Evolutionary conservation across 83 land plant species (phyloP), one percentile per base, ranked within the genome.

Genomic region (Diphasiastrum complanatum): DNA sequence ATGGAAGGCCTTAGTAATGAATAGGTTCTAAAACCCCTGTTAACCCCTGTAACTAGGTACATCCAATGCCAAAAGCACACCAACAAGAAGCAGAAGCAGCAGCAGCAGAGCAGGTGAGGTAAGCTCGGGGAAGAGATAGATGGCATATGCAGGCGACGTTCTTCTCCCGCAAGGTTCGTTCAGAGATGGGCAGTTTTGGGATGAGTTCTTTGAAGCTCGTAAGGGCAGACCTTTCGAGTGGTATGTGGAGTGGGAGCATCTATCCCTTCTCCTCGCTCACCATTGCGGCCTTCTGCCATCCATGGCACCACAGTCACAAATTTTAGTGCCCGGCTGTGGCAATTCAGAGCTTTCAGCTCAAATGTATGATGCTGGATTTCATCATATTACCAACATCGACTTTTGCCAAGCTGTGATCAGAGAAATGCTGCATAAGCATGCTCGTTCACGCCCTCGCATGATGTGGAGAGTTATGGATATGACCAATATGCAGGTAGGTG

Each of bases 381-480:
- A 33, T n/a, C 30, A 33, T 37, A 80, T 93, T 30, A 75, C 81
- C 23, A 89, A 89, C 46, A 67, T 93, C 16, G 99, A 93, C 62
- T 88, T 93, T 80, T 89, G 92, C 22, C 81, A 81, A 63, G 79
- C 78, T 27, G 92, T 80, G 18, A 84, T 93, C 47, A 57, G 78
- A 16, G 81, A 85, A 36, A 93, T 93, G 99, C 68, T 93, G 54
- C 69, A 91, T 8, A 66, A 81, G 54, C 77, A 89, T 54, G 71
- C 89, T 6, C 67, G 99, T 20, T 33, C 60, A 1, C 75, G 99
- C 18, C 99, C 99, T 0, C 70, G 52, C 37, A 89, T 93, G 99
- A 61, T 61, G 47, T 93, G 99, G 99, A 81, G 85, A 24, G 80
- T 93, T 47, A 93, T 89, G 96, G 99, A 93, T 71, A 93, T 93